Conservation (phyloP, 129 eudicot genomes). For the Silybum marianum region DNA sequence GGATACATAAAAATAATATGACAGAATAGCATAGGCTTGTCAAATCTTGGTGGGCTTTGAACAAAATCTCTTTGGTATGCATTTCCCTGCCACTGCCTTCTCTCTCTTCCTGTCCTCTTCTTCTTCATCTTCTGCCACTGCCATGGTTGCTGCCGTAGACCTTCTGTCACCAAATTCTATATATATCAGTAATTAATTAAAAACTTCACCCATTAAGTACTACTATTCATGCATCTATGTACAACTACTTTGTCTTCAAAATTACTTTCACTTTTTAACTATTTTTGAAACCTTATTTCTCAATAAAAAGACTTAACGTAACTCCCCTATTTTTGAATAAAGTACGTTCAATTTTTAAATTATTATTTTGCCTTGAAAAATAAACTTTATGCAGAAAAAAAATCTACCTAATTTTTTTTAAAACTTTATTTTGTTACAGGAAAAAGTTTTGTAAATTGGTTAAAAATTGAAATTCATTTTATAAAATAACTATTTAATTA, state of each 20-base stretch:
- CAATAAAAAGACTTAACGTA: too few species aligned
- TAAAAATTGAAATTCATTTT: too few species aligned
- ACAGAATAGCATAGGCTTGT: neutral
- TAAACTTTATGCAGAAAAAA: too few species aligned
- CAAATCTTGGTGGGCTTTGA: constrained; percentile 43
- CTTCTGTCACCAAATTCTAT: constrained; percentile 38
- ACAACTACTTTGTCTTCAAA: neutral
- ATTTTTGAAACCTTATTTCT: too few species aligned
- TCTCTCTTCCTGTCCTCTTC: constrained; percentile 53
- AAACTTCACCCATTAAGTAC: constrained; percentile 3
- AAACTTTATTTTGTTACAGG: too few species aligned
- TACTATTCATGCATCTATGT: neutral
- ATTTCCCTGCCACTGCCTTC: constrained; percentile 54
- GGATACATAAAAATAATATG: neutral
- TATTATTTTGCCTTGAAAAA: too few species aligned
- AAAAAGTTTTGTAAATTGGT: too few species aligned
- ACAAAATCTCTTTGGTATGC: constrained; percentile 62
- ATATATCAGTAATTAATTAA: neutral
- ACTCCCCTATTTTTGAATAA: too few species aligned
- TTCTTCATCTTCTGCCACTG: constrained; percentile 27
- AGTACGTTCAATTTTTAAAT: too few species aligned
- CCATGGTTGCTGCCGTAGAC: constrained; percentile 37
- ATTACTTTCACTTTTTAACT: too few species aligned
- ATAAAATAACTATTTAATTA: too few species aligned
- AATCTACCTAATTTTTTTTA: too few species aligned